Percentiles rank a stretch among this genome's conserved stretches.
phyloP scores from a whole-genome alignment of 2,329 filamentous ascomycete genomes.

The Teratosphaeria pseudoeucalypti region DNA sequence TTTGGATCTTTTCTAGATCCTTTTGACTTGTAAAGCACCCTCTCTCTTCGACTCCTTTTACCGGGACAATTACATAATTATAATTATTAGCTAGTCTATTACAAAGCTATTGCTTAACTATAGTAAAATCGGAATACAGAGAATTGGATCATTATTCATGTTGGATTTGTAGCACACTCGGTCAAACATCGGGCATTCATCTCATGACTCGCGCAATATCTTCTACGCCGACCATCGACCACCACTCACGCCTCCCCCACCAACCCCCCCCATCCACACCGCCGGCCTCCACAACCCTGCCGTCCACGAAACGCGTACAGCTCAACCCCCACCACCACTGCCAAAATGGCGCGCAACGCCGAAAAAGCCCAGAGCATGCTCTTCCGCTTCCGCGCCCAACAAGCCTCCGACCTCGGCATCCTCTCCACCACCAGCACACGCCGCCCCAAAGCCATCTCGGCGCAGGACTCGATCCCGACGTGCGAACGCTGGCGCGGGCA shows the following conservation, averaged over 20 bases:
- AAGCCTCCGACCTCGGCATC: conserved; percentile 91
- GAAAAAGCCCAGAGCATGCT: conserved; percentile 99
- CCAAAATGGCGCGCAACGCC: conserved; percentile 68
- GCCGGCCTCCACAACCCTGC: too few species aligned
- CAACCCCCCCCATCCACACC: neutral
- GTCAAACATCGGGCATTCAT: neutral
- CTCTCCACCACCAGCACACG: conserved; percentile 85
- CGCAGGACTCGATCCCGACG: conserved; percentile 68
- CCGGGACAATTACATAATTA: too few species aligned
- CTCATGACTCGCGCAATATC: neutral
- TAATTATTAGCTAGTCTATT: too few species aligned
- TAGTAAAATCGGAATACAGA: too few species aligned
- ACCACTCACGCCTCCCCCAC: neutral
- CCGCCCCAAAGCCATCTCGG: conserved; percentile 82
- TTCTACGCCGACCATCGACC: neutral
- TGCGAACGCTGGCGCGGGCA: conserved; percentile 99
- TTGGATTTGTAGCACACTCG: neutral
- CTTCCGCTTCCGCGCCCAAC: conserved; percentile 96
- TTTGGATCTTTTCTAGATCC: too few species aligned
- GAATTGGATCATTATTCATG: too few species aligned
- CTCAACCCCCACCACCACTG: neutral
- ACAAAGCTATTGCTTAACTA: too few species aligned
- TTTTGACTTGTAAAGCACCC: too few species aligned
- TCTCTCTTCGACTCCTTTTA: too few species aligned
- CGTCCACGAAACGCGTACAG: too few species aligned